Evolutionary conservation across 257 asterid genomes (phyloP).

Genomic region (Echium plantagineum): DNA sequence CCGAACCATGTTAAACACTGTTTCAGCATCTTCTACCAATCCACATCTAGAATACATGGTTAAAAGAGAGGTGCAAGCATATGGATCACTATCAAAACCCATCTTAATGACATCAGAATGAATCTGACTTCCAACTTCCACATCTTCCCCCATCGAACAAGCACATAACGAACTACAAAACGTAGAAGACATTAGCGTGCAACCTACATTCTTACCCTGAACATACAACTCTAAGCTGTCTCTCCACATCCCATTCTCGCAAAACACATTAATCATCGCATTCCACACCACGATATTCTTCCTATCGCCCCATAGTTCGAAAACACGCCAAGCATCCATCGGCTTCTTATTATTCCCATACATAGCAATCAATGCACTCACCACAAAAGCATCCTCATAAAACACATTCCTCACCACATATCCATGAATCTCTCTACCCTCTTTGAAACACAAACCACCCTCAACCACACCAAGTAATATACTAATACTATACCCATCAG

Average conservation of each 20-base stretch:
- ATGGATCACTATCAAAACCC: slow-evolving; percentile 51
- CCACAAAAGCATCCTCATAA: slow-evolving; percentile 45
- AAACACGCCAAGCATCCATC: slow-evolving; percentile 55
- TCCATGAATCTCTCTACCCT: slow-evolving; percentile 63
- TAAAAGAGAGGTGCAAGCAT: slow-evolving; percentile 58
- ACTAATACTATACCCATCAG: slow-evolving; percentile 69
- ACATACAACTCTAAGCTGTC: slow-evolving; percentile 42
- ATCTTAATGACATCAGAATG: slow-evolving; percentile 63
- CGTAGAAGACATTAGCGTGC: slow-evolving; percentile 43
- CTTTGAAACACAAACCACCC: slow-evolving; percentile 9
- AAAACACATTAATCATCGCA: slow-evolving; percentile 60
- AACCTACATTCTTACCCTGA: slow-evolving; percentile 33
- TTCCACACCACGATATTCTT: slow-evolving; percentile 48
- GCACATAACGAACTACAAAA: slow-evolving; percentile 47
- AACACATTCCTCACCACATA: slow-evolving; percentile 37
- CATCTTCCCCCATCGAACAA: slow-evolving; percentile 46
- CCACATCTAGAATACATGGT: slow-evolving; percentile 63
- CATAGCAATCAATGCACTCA: slow-evolving; percentile 58
- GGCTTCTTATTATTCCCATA: slow-evolving; percentile 40
- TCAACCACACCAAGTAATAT: slow-evolving; percentile 52
- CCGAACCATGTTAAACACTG: slow-evolving; percentile 25
- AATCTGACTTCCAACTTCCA: slow-evolving; percentile 43
- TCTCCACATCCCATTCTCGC: slow-evolving; percentile 50
- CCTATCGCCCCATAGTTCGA: slow-evolving; percentile 31
- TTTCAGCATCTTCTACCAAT: slow-evolving; percentile 35